Percentiles rank a stretch among this genome's conserved stretches.
Conservation (phyloP, 2,329 filamentous ascomycete genomes). For the Lachnellula cervina region DNA sequence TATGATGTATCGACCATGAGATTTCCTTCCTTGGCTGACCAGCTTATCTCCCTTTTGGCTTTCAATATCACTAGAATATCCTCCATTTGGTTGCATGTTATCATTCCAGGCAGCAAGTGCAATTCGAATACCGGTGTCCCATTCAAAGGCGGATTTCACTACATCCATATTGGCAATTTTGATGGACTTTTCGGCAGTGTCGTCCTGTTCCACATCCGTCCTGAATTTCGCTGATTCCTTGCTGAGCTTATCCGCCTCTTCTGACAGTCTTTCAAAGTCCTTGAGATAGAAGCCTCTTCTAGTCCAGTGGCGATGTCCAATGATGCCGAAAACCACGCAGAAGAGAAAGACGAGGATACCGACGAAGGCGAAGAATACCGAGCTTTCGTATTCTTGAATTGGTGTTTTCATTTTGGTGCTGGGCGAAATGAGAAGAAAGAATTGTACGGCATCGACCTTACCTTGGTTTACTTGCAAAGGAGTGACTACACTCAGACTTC, state of each 20-base stretch:
- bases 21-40: conserved; percentile 11
- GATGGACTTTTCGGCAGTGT: conserved; percentile 4
- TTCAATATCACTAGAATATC: conserved; percentile 5
- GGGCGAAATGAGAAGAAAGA: not conserved
- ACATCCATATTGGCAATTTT: conserved; percentile 11
- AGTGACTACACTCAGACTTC: no score
- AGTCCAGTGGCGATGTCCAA: conserved; percentile 1
- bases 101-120: conserved; percentile 20
- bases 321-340: conserved; percentile 1
- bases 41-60: conserved; percentile 7
- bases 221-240: conserved; percentile 10
- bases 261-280: conserved; percentile 11
- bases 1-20: conserved; percentile 19
- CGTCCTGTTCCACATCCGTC: conserved; percentile 9
- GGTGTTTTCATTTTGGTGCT: not conserved
- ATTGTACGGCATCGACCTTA: not conserved
- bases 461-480: not conserved
- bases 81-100: conserved; percentile 13
- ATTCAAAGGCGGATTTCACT: conserved; percentile 12
- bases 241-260: conserved; percentile 10
- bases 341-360: conserved; percentile 4
- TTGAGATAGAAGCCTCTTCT: conserved; percentile 12
- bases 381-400: conserved; percentile 6
- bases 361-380: conserved; percentile 11
- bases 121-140: conserved; percentile 14